Percentiles rank a stretch among this genome's conserved stretches.
Evolutionary conservation across 495 filamentous ascomycete species (phyloP).

Genomic region (Penicillium canariense): DNA sequence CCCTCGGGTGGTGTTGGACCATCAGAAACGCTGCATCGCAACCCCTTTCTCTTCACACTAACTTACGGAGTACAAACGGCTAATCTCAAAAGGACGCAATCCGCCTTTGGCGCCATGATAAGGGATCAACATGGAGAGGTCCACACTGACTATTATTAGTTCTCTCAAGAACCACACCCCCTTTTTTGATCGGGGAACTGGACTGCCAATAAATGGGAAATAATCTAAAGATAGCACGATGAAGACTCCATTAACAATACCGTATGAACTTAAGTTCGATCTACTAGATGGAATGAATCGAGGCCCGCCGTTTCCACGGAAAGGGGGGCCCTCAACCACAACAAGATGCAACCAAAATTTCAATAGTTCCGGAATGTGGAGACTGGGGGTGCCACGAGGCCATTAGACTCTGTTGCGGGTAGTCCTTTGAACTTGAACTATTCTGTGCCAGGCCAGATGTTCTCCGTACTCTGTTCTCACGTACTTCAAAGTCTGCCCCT

Average conservation of each 20-base stretch:
- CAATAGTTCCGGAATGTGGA: conserved; percentile 24
- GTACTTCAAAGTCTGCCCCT: no score
- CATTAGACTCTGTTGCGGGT: not conserved
- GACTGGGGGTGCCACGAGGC: conserved; percentile 24
- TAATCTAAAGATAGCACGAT: conserved; percentile 1
- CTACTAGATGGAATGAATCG: not conserved
- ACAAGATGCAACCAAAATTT: conserved; percentile 11
- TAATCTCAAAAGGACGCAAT: not conserved
- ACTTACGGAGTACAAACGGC: not conserved
- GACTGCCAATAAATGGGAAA: not conserved
- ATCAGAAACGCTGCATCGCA: not conserved
- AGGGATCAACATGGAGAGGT: not conserved
- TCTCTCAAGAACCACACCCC: not conserved
- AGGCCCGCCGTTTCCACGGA: not conserved
- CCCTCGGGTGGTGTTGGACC: not conserved
- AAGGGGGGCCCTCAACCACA: not conserved
- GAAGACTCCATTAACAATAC: not conserved
- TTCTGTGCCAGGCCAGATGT: not conserved
- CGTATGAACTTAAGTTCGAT: not conserved
- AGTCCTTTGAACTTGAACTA: not conserved
- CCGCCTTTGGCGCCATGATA: not conserved
- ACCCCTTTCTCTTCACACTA: not conserved
- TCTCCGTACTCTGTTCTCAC: not conserved
- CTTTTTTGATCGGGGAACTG: not conserved
- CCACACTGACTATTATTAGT: not conserved